Percentiles rank a stretch among this genome's conserved stretches.
These are phyloP conservation scores for Kodamaea sagamina DNA, from an alignment of 805 yeast species.

Conservation along the genomic window DNA sequence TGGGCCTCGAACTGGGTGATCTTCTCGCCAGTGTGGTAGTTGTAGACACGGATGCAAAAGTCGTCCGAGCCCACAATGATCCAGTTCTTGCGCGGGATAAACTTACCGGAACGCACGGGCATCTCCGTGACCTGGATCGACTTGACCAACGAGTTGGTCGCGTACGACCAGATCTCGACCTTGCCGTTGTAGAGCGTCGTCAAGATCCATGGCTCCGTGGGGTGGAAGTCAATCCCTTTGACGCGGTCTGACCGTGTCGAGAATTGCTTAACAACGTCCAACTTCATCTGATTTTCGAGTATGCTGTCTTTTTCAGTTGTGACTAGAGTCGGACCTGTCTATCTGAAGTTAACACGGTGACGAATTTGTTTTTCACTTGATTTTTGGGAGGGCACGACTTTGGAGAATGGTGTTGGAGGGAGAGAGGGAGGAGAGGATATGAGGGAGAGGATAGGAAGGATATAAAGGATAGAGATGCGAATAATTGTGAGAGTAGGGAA, in stretches of 20 bases:
- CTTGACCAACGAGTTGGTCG: conserved; percentile 79
- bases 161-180: conserved; percentile 93
- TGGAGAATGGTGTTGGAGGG: background rate
- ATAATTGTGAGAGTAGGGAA: no score
- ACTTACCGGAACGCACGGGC: conserved; percentile 94
- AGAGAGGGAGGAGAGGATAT: background rate
- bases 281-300: conserved; percentile 29
- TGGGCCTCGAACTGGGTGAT: conserved; percentile 96
- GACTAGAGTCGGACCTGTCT: conserved; percentile 6
- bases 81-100: conserved; percentile 97
- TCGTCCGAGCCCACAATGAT: conserved; percentile 95
- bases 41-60: conserved; percentile 89
- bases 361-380: conserved; percentile 13
- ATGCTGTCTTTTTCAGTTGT: conserved; percentile 2
- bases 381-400: conserved; percentile 14
- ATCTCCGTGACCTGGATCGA: conserved; percentile 92
- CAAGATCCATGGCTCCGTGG: conserved; percentile 95
- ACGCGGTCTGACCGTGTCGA: conserved; percentile 94
- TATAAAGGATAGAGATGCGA: no score
- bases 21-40: conserved; percentile 94
- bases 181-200: conserved; percentile 89
- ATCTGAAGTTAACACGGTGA: conserved; percentile 19
- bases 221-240: conserved; percentile 97
- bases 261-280: conserved; percentile 68
- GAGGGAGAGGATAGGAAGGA: background rate